phyloP scores from a whole-genome alignment of 257 asterid genomes.

The Penstemon davidsonii region DNA sequence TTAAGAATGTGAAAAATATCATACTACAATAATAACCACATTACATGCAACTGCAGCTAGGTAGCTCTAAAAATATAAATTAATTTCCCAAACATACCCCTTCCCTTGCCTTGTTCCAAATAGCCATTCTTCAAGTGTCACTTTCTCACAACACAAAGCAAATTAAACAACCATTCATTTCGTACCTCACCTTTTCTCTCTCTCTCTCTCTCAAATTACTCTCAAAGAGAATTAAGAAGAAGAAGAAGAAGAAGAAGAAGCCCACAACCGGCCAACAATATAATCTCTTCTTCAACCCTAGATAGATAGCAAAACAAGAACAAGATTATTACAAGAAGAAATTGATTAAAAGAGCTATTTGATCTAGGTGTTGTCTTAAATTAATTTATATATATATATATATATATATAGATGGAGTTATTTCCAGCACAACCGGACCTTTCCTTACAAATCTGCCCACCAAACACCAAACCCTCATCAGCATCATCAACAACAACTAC shows the following conservation, averaged over 20 bases:
- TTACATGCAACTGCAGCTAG: too few species aligned
- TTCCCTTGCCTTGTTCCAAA: slow-evolving; percentile 27
- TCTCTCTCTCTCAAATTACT: slow-evolving; percentile 37
- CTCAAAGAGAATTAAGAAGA: slow-evolving; percentile 20
- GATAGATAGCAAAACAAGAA: neutral
- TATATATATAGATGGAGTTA: slow-evolving; percentile 52
- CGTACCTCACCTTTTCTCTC: slow-evolving; percentile 37
- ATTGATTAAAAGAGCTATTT: too few species aligned
- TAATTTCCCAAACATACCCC: neutral
- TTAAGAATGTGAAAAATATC: neutral
- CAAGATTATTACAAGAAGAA: too few species aligned
- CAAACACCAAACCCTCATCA: slow-evolving; percentile 55
- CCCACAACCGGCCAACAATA: neutral
- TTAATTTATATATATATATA: too few species aligned
- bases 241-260: slow-evolving; percentile 4
- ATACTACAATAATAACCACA: neutral
- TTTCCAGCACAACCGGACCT: slow-evolving; percentile 93
- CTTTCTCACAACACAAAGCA: slow-evolving; percentile 82
- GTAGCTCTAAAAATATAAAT: too few species aligned
- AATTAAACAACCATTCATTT: slow-evolving; percentile 72
- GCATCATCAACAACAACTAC: neutral
- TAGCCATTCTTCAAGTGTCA: slow-evolving; percentile 65
- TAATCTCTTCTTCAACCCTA: neutral
- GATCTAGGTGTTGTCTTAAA: too few species aligned
- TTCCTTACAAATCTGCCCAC: slow-evolving; percentile 78